These are phyloP conservation scores for Agarophyton chilense DNA, from an alignment of 23 red algal genomes.

Conservation along the genomic window DNA sequence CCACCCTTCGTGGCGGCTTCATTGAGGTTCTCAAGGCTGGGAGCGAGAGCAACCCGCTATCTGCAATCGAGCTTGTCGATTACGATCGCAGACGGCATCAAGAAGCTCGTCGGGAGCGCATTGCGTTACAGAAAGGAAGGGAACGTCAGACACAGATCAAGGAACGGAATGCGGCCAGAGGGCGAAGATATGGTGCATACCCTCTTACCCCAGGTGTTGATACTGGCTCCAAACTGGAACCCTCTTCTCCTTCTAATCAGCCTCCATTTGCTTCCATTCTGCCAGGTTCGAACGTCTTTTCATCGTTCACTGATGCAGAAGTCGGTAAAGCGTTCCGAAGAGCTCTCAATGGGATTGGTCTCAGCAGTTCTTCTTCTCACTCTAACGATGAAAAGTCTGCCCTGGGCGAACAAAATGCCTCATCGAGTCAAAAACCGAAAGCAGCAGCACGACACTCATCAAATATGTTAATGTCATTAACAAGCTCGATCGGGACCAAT, in stretches of 20 bases:
- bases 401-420: neutral
- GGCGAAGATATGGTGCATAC: neutral
- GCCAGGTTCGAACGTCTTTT: conserved; percentile 35
- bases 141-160: conserved; percentile 12
- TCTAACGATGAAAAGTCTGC: neutral
- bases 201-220: neutral
- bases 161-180: neutral
- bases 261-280: neutral
- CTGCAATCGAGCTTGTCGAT: conserved; percentile 64
- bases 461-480: neutral
- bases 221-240: neutral
- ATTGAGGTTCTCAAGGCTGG: conserved; percentile 43
- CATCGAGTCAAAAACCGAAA: neutral
- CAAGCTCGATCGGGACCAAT: conserved; percentile 16
- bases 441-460: neutral
- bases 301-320: conserved; percentile 73
- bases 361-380: conserved; percentile 1
- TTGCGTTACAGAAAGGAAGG: conserved; percentile 14
- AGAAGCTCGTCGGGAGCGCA: conserved; percentile 43
- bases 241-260: neutral
- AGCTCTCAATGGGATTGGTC: conserved; percentile 69
- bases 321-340: conserved; percentile 62
- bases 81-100: conserved; percentile 52
- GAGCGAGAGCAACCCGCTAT: conserved; percentile 35
- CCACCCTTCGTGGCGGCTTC: conserved; percentile 86